Conservation (phyloP, 768 basidiomycete species). For the Peribolospora kevripleyi region DNA sequence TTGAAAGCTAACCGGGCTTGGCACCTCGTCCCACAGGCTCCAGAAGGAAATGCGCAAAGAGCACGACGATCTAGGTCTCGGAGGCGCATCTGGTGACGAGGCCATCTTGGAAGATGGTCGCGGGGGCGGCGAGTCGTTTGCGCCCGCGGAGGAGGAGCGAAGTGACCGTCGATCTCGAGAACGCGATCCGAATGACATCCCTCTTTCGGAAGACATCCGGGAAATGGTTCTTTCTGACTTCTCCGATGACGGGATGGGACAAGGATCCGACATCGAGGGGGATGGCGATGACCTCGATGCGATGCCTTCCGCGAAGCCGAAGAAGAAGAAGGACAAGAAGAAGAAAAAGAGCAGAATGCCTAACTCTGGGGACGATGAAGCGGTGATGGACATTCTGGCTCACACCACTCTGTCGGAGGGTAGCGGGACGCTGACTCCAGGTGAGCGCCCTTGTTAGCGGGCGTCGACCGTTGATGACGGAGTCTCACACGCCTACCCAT, state of each 20-base stretch:
- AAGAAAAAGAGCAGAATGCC: conserved; percentile 5
- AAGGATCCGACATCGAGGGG: neutral
- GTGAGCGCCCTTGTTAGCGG: too few relatives aligned
- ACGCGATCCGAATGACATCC: too few relatives aligned
- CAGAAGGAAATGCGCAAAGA: conserved; percentile 54
- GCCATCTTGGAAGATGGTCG: conserved; percentile 9
- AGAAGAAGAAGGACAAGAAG: conserved; percentile 9
- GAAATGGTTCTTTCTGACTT: too few relatives aligned
- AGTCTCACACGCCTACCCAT: too few relatives aligned
- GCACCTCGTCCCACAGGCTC: conserved; percentile 21
- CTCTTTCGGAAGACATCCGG: too few relatives aligned
- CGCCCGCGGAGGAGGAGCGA: neutral
- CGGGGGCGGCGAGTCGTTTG: neutral
- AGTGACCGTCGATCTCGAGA: too few relatives aligned
- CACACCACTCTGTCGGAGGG: neutral
- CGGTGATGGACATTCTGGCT: neutral
- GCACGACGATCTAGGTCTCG: conserved; percentile 37
- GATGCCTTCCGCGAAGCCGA: conserved; percentile 8
- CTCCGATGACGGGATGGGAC: neutral
- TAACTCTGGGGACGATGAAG: conserved; percentile 6
- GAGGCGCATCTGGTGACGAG: conserved; percentile 16
- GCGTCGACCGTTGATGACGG: too few relatives aligned
- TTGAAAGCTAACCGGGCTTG: neutral
- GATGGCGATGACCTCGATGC: neutral
- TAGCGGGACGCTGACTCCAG: too few relatives aligned